Conservation (phyloP, 148 eudicot genomes). For the Simmondsia chinensis region DNA sequence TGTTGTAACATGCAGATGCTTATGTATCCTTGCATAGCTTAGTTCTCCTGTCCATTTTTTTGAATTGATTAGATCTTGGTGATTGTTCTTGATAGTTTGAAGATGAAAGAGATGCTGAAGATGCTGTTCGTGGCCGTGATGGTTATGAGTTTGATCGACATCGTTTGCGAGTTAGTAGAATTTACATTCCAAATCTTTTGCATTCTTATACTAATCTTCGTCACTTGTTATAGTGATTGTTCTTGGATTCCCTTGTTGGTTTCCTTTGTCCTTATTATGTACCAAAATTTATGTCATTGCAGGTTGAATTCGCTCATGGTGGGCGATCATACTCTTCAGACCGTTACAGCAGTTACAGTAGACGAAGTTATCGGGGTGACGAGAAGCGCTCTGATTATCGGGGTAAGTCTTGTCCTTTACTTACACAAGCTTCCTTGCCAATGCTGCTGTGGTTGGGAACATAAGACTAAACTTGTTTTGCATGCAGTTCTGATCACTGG, state of each 20-base stretch:
- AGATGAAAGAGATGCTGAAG: slow-evolving; percentile 88
- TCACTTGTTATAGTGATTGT: neutral
- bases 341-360: slow-evolving; percentile 49
- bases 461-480: neutral
- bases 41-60: too few species aligned
- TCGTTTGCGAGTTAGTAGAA: slow-evolving; percentile 53
- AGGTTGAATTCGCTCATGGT: slow-evolving; percentile 94
- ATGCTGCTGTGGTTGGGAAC: neutral
- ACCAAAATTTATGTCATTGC: slow-evolving; percentile 1
- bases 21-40: too few species aligned
- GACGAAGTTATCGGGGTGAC: slow-evolving; percentile 61
- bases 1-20: too few species aligned
- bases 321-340: slow-evolving; percentile 64
- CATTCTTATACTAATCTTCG: neutral
- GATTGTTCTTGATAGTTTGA: slow-evolving; percentile 47
- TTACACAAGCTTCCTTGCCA: neutral
- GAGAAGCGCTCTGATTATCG: slow-evolving; percentile 70
- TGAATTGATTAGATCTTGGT: too few species aligned
- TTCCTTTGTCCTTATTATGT: neutral
- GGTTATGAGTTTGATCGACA: slow-evolving; percentile 86
- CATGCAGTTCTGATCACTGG: slow-evolving; percentile 70
- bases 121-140: slow-evolving; percentile 81
- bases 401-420: slow-evolving; percentile 25
- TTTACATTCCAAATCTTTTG: neutral
- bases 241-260: neutral